Evolutionary conservation across 495 filamentous ascomycete species (phyloP).

Genomic region (Neurospora discreta): DNA sequence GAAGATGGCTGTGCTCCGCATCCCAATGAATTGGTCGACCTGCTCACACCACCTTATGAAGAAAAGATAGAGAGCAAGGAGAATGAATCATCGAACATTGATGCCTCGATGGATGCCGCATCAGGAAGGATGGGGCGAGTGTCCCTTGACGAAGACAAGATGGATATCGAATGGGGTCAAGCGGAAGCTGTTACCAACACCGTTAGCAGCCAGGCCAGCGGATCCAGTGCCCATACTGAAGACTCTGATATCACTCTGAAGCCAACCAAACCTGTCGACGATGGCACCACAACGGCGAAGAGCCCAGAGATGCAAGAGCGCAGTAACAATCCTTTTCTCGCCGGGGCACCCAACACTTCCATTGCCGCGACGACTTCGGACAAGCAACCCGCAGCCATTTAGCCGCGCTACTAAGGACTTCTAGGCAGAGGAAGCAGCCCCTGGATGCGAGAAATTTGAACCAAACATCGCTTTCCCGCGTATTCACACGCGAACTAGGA

Average conservation of each 20-base stretch:
- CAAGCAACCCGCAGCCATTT: background rate
- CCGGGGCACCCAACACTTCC: background rate
- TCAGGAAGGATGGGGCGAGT: constrained; percentile 4
- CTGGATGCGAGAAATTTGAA: background rate
- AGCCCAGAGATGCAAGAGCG: constrained; percentile 31
- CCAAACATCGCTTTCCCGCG: background rate
- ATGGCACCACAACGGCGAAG: constrained; percentile 5
- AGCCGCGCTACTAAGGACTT: background rate
- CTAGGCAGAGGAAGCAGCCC: background rate
- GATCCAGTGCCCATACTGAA: background rate
- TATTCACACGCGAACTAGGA: background rate
- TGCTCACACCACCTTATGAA: background rate
- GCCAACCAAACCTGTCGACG: background rate
- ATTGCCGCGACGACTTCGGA: background rate
- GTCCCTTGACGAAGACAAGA: constrained; percentile 5
- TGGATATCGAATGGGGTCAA: background rate
- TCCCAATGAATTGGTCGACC: background rate
- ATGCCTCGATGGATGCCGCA: background rate
- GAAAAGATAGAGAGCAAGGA: constrained; percentile 2
- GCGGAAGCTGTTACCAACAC: background rate
- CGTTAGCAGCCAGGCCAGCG: constrained; percentile 4
- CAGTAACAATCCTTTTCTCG: constrained; percentile 3
- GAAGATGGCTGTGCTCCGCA: background rate
- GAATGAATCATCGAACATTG: background rate
- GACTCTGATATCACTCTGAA: background rate